These are phyloP conservation scores for Spinellus fusiger DNA, from an alignment of 192 early-diverging fungal species.

Conservation along the genomic window DNA sequence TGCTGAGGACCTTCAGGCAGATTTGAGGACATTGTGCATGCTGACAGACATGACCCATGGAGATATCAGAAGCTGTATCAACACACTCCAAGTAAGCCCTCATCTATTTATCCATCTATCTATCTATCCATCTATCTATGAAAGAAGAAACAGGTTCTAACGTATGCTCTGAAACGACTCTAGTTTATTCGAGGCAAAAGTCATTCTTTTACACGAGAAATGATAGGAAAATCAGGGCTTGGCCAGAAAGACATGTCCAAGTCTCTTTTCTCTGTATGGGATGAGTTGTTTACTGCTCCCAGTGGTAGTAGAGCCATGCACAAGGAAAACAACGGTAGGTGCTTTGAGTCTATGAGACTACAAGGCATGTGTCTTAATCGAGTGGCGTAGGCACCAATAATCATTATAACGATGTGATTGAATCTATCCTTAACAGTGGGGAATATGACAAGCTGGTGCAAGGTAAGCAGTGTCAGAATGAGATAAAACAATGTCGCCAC, in stretches of 20 bases:
- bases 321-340: constrained; percentile 8
- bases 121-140: too few relatives aligned
- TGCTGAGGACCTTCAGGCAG: constrained; percentile 64
- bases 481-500: too few relatives aligned
- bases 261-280: constrained; percentile 78
- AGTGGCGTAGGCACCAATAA: neutral
- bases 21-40: constrained; percentile 67
- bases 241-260: constrained; percentile 79
- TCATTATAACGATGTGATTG: constrained; percentile 48
- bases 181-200: constrained; percentile 33
- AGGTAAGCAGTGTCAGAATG: constrained; percentile 51
- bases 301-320: constrained; percentile 14
- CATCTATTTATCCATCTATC: too few relatives aligned
- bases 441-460: constrained; percentile 85
- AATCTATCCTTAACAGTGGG: constrained; percentile 56
- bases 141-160: neutral
- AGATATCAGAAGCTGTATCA: constrained; percentile 85
- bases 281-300: constrained; percentile 61
- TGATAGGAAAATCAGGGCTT: constrained; percentile 39
- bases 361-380: too few relatives aligned
- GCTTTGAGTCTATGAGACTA: too few relatives aligned
- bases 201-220: constrained; percentile 38
- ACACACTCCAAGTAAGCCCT: constrained; percentile 69
- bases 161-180: neutral
- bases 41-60: constrained; percentile 76